Evolutionary conservation across 305 asterid genomes (phyloP).

Genomic region (Withania somnifera): DNA sequence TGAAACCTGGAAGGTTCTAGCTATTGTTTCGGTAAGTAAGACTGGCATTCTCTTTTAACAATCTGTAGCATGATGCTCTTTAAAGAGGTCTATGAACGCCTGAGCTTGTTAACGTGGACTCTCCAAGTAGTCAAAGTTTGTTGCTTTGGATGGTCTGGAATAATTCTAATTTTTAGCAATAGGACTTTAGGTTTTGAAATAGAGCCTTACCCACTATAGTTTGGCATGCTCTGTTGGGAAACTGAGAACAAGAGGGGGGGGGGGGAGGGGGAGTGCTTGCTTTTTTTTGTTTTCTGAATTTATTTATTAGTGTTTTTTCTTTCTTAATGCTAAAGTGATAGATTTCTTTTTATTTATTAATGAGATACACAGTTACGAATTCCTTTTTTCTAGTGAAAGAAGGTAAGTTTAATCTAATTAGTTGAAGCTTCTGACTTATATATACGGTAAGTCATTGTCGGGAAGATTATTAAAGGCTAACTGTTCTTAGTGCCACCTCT

Average conservation of each 20-base stretch:
- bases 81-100: not conserved
- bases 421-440: not conserved
- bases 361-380: not conserved
- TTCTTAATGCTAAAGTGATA: not conserved
- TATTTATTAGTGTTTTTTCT: not conserved
- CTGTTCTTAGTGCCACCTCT: not conserved
- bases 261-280: not conserved
- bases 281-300: not conserved
- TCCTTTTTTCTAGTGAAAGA: not conserved
- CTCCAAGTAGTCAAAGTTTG: not conserved
- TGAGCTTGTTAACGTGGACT: not conserved
- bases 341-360: not conserved
- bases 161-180: not conserved
- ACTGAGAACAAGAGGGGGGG: not conserved
- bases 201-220: not conserved
- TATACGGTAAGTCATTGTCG: not conserved
- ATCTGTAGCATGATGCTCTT: not conserved
- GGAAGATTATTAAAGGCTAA: not conserved
- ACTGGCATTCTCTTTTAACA: not conserved
- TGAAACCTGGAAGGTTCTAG: not conserved
- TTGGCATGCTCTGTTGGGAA: not conserved
- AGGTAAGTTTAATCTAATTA: not conserved
- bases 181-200: not conserved
- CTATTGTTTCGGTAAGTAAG: not conserved
- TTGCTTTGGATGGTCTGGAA: not conserved